These are phyloP conservation scores for Ceriops tagal DNA, from an alignment of 345 rosid species.

Conservation along the genomic window DNA sequence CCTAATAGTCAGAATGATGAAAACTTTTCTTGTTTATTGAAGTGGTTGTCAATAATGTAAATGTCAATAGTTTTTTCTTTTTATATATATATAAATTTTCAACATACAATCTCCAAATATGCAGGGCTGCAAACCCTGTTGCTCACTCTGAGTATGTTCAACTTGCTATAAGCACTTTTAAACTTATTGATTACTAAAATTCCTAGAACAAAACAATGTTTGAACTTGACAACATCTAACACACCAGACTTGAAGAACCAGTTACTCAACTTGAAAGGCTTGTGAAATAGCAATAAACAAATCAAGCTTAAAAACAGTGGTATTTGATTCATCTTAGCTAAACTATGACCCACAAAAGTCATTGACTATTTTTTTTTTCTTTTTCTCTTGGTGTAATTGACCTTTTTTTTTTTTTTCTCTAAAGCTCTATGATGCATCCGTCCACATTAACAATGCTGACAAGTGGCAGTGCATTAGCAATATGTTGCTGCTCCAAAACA, in stretches of 20 bases:
- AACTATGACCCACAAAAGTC: neutral
- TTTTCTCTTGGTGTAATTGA: neutral
- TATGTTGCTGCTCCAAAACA: neutral
- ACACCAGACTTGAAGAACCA: neutral
- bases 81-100: too few species aligned
- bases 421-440: neutral
- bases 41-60: neutral
- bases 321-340: too few species aligned
- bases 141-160: too few species aligned
- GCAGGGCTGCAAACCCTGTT: too few species aligned
- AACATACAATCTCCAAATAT: too few species aligned
- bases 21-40: slow-evolving; percentile 7
- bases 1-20: slow-evolving; percentile 25
- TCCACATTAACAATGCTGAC: neutral
- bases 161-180: neutral
- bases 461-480: neutral
- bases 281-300: too few species aligned
- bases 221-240: neutral
- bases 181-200: neutral
- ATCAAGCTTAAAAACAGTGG: too few species aligned
- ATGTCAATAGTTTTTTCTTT: too few species aligned
- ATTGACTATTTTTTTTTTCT: neutral
- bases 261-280: neutral
- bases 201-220: neutral
- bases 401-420: neutral